Conservation (phyloP, 345 rosid genomes). For the Physaria fendleri region DNA sequence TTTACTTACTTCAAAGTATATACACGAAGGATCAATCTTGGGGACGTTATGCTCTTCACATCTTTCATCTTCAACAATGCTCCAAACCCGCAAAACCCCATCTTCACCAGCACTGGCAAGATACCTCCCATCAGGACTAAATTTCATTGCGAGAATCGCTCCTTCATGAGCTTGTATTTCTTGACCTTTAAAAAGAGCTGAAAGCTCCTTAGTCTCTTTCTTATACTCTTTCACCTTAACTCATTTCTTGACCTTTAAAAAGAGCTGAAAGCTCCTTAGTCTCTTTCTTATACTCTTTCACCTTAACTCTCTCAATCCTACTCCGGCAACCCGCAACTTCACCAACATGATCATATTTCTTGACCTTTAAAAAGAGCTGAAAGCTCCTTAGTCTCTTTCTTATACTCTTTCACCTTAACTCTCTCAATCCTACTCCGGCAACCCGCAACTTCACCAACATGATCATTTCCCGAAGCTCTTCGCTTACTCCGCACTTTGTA, state of each 20-base stretch:
- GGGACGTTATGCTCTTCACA: conserved; percentile 55
- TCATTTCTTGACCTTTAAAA: too few species aligned
- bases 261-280: conserved; percentile 71
- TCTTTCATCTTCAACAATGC: conserved; percentile 62
- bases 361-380: conserved; percentile 65
- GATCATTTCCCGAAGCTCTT: background rate
- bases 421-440: conserved; percentile 41
- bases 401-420: conserved; percentile 58
- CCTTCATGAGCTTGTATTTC: conserved; percentile 76
- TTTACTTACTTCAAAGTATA: conserved; percentile 68
- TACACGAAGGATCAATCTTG: conserved; percentile 64
- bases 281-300: conserved; percentile 48
- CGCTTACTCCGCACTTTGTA: conserved; percentile 31
- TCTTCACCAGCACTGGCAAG: conserved; percentile 83
- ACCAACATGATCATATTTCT: conserved; percentile 13
- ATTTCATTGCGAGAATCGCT: conserved; percentile 62
- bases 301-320: conserved; percentile 61
- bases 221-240: conserved; percentile 54
- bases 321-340: conserved; percentile 24
- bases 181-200: conserved; percentile 65
- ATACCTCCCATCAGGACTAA: conserved; percentile 76
- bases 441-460: conserved; percentile 23
- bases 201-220: conserved; percentile 61
- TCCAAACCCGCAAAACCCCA: conserved; percentile 56
- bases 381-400: conserved; percentile 58